Percentiles rank a stretch among this genome's conserved stretches.
These are phyloP conservation scores for Colletotrichum sp. DNA, from an alignment of 2,329 filamentous ascomycete species.

Conservation along the genomic window DNA sequence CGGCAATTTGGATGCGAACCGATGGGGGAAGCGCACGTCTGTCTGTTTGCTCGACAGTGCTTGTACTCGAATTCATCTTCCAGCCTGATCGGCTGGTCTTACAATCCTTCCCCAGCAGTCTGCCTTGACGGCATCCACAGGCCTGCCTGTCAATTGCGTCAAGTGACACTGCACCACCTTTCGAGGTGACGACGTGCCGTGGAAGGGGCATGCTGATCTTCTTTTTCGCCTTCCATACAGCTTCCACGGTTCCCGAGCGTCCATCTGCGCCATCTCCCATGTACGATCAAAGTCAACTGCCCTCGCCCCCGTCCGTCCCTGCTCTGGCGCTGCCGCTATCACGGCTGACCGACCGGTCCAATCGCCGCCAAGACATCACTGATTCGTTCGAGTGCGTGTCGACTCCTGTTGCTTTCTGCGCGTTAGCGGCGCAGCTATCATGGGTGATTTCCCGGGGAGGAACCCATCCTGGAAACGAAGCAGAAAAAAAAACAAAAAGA, in stretches of 20 bases:
- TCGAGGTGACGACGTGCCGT: not conserved
- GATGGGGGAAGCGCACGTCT: not conserved
- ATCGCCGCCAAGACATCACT: not conserved
- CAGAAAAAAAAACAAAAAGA: not conserved
- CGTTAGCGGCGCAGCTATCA: conserved; percentile 8
- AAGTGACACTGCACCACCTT: not conserved
- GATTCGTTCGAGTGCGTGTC: not conserved
- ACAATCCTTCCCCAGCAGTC: not conserved
- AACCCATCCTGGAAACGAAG: not conserved
- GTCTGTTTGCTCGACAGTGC: not conserved
- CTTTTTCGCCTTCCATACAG: conserved; percentile 7
- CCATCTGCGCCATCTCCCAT: not conserved
- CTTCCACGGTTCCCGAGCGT: conserved; percentile 1
- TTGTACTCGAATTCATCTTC: not conserved
- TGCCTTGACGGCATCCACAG: not conserved
- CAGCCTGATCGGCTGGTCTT: not conserved
- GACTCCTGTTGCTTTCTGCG: not conserved
- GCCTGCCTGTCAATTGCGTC: not conserved
- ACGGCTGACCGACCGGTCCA: not conserved
- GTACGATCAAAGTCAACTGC: conserved; percentile 7
- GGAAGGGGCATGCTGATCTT: not conserved
- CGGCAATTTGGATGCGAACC: not conserved
- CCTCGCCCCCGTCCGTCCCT: not conserved
- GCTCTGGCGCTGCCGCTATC: not conserved
- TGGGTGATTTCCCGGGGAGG: conserved; percentile 1